Conservation (phyloP, 139 green algal genomes). For the Auxenochlorella pyrenoidosa region DNA sequence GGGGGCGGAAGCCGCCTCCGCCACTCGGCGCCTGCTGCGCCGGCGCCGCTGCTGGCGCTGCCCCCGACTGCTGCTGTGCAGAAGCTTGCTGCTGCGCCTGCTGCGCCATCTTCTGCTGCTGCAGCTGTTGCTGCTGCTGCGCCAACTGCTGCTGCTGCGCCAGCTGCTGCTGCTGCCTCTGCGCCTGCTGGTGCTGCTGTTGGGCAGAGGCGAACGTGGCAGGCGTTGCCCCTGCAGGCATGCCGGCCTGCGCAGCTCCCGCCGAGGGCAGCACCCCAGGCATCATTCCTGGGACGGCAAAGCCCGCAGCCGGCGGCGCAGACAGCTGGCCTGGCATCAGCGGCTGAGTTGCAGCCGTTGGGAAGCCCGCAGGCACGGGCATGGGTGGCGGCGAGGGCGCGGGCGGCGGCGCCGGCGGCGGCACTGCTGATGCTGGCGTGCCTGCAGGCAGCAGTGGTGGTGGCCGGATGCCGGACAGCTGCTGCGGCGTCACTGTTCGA, state of each 20-base stretch:
- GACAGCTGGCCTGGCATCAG: too few relatives aligned
- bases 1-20: neutral
- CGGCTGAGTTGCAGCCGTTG: neutral
- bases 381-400: neutral
- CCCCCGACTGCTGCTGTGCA: neutral
- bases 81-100: neutral
- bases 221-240: neutral
- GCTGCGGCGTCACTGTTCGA: neutral
- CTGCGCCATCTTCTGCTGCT: neutral
- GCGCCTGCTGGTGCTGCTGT: neutral
- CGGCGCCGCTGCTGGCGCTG: slow-evolving; percentile 12
- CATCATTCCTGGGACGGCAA: neutral
- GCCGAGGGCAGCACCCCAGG: neutral
- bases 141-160: slow-evolving; percentile 20
- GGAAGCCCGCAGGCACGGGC: neutral
- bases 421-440: neutral
- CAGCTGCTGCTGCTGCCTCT: neutral
- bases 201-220: neutral
- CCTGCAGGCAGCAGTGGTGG: slow-evolving; percentile 25
- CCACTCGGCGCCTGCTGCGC: neutral
- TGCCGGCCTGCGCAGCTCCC: neutral
- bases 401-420: neutral
- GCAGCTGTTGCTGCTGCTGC: slow-evolving; percentile 1
- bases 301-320: too few relatives aligned
- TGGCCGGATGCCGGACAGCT: slow-evolving; percentile 38